A percentile compares a stretch with the other conserved stretches of the same genome.
Conservation (phyloP, 2,329 filamentous ascomycete species). For the Raffaelea deltoideospora region DNA sequence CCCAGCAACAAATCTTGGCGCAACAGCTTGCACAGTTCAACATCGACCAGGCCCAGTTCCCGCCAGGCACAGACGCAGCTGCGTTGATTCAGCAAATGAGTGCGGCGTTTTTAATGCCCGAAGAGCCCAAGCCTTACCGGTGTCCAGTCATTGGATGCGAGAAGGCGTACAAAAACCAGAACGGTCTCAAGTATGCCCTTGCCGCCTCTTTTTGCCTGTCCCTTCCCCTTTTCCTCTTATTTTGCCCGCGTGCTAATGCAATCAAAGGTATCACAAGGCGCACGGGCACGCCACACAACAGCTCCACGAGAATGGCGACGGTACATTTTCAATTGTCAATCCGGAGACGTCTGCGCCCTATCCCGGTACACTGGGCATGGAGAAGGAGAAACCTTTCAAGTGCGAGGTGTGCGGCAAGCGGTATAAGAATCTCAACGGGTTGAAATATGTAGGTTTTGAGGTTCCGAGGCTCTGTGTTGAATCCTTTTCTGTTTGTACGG, state of each 20-base stretch:
- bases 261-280: conserved; percentile 49
- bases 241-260: conserved; percentile 9
- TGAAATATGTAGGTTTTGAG: conserved; percentile 72
- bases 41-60: conserved; percentile 60
- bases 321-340: conserved; percentile 96
- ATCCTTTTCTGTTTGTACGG: neutral
- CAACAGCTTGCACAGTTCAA: conserved; percentile 59
- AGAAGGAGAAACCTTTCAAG: conserved; percentile 98
- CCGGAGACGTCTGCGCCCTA: conserved; percentile 89
- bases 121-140: conserved; percentile 95
- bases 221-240: neutral
- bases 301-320: conserved; percentile 89
- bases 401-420: conserved; percentile 95
- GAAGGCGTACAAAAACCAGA: conserved; percentile 99
- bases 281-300: conserved; percentile 96
- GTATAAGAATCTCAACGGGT: conserved; percentile 96
- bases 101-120: conserved; percentile 49
- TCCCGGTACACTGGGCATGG: conserved; percentile 95
- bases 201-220: conserved; percentile 3
- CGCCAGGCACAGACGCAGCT: conserved; percentile 57
- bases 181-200: conserved; percentile 74
- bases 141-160: conserved; percentile 97
- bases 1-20: conserved; percentile 46
- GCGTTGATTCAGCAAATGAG: conserved; percentile 39
- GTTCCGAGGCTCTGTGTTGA: too few species aligned